Evolutionary conservation across 2,329 filamentous ascomycete genomes (phyloP).

Genomic region (Camillea tinctor): DNA sequence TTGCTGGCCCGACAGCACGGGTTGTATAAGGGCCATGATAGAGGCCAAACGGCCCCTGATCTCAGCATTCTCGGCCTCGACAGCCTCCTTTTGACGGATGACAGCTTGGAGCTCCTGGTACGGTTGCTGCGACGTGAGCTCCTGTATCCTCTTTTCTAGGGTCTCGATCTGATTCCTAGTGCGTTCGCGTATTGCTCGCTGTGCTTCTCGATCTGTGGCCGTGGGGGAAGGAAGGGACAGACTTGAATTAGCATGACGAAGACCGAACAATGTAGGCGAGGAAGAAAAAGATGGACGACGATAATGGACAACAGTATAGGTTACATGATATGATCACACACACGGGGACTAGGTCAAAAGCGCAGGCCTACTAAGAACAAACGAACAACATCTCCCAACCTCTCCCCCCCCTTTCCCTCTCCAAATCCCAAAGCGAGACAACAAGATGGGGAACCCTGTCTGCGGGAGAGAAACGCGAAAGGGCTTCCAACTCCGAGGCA

Average conservation of each 20-base stretch:
- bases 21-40: constrained; percentile 64
- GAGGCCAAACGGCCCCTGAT: constrained; percentile 67
- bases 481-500: no score
- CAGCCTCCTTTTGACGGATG: constrained; percentile 71
- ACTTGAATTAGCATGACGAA: constrained; percentile 2
- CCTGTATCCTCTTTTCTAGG: constrained; percentile 69
- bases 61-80: constrained; percentile 77
- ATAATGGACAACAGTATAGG: no score
- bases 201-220: constrained; percentile 77
- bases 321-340: no score
- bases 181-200: constrained; percentile 79
- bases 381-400: no score
- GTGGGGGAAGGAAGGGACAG: constrained; percentile 25
- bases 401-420: no score
- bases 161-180: constrained; percentile 77
- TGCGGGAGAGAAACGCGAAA: no score
- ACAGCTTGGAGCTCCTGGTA: constrained; percentile 80
- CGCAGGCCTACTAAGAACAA: no score
- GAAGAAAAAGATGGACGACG: no score
- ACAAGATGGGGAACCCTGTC: no score
- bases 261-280: constrained; percentile 1
- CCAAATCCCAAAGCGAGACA: no score
- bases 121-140: constrained; percentile 76
- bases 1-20: constrained; percentile 43
- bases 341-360: no score